These are phyloP conservation scores for Hanseniaspora pseudoguilliermondii DNA, from an alignment of 805 yeast genomes.

Conservation along the genomic window DNA sequence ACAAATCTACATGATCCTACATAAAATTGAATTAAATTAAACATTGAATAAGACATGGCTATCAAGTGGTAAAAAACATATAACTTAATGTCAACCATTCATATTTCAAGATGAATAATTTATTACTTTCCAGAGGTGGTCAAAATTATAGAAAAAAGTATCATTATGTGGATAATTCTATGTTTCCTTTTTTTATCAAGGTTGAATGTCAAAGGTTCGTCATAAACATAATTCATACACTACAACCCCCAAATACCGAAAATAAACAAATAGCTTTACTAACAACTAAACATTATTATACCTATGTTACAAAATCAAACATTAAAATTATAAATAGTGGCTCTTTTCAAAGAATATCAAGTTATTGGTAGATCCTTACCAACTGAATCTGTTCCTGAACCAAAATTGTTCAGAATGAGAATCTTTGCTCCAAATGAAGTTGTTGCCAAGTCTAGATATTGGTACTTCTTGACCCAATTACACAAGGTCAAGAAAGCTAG, in stretches of 20 bases:
- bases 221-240: not conserved
- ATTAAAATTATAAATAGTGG: conserved; percentile 38
- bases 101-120: too few relatives aligned
- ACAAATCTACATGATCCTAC: too few relatives aligned
- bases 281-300: conserved; percentile 1
- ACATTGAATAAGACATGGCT: too few relatives aligned
- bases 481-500: conserved; percentile 99
- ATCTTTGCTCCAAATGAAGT: conserved; percentile 98
- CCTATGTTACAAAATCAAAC: not conserved
- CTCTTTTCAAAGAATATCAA: conserved; percentile 98
- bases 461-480: conserved; percentile 99
- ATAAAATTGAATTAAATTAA: too few relatives aligned
- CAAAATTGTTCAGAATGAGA: conserved; percentile 99
- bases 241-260: not conserved
- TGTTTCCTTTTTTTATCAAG: too few relatives aligned
- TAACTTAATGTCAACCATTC: too few relatives aligned
- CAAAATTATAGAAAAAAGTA: too few relatives aligned
- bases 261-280: not conserved
- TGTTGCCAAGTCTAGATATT: conserved; percentile 99
- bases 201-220: not conserved
- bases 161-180: too few relatives aligned
- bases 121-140: too few relatives aligned
- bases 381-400: conserved; percentile 97
- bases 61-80: too few relatives aligned
- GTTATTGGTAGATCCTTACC: conserved; percentile 99